phyloP scores from a whole-genome alignment of 352 stramenopile species.

The Aphanomyces stellatus region DNA sequence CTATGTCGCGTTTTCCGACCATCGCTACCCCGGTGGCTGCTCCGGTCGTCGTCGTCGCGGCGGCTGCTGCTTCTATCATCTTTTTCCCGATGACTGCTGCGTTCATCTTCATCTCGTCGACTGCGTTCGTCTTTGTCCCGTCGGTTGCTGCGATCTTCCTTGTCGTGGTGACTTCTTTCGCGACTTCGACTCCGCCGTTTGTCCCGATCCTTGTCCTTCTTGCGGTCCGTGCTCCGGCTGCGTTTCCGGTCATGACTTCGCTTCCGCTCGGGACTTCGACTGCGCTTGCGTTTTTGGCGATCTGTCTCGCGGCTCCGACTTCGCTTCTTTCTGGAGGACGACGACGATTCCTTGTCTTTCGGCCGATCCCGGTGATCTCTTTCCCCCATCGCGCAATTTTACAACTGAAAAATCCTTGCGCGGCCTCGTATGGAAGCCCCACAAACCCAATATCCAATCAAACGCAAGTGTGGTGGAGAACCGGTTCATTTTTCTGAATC shows the following conservation, averaged over 20 bases:
- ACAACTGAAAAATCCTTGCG: conserved; percentile 18
- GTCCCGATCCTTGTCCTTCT: conserved; percentile 7
- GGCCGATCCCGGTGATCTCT: background rate
- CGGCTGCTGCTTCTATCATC: background rate
- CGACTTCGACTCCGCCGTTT: background rate
- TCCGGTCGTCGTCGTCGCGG: background rate
- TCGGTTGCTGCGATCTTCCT: too few species aligned
- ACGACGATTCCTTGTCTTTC: conserved; percentile 15
- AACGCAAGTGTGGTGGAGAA: background rate
- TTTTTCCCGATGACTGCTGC: background rate
- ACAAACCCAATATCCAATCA: conserved; percentile 20
- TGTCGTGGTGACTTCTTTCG: background rate
- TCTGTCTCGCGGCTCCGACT: conserved; percentile 22
- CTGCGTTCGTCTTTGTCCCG: background rate
- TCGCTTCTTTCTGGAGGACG: conserved; percentile 16
- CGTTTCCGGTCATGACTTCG: conserved; percentile 11
- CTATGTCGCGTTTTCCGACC: too few species aligned
- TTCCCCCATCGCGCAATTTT: conserved; percentile 19
- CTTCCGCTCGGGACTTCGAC: conserved; percentile 26
- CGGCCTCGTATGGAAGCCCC: conserved; percentile 1
- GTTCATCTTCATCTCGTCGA: background rate
- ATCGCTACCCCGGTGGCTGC: background rate
- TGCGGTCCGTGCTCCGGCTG: background rate
- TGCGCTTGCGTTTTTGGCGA: conserved; percentile 22
- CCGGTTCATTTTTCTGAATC: background rate